A percentile compares a stretch with the other conserved stretches of the same genome.
Conservation (phyloP, 805 yeast genomes). For the Ogataea philodendri region DNA sequence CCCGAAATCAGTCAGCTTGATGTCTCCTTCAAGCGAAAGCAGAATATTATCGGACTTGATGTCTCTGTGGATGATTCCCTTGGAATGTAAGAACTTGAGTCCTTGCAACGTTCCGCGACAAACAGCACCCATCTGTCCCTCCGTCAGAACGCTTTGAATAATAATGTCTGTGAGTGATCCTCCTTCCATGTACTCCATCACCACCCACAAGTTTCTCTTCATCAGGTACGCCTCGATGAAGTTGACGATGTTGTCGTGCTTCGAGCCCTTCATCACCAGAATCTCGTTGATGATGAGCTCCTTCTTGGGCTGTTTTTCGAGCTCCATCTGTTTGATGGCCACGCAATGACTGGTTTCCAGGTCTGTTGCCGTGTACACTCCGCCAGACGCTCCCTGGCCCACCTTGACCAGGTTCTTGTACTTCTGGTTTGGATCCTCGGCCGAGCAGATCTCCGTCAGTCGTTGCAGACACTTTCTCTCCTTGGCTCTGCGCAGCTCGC, state of each 20-base stretch:
- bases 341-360: constrained; percentile 56
- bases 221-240: constrained; percentile 81
- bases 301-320: constrained; percentile 92
- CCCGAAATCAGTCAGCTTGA: constrained; percentile 82
- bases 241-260: constrained; percentile 90
- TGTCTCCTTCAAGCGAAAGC: constrained; percentile 78
- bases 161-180: constrained; percentile 96
- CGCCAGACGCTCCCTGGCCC: constrained; percentile 99
- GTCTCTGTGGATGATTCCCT: constrained; percentile 93
- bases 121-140: constrained; percentile 92
- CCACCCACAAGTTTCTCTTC: constrained; percentile 87
- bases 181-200: constrained; percentile 99
- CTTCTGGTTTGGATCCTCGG: constrained; percentile 74
- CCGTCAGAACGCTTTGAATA: constrained; percentile 82
- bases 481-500: constrained; percentile 73
- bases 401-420: constrained; percentile 75
- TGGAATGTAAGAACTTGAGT: constrained; percentile 79
- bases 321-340: constrained; percentile 95
- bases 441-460: constrained; percentile 72
- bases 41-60: constrained; percentile 93
- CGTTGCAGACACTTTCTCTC: constrained; percentile 71
- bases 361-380: constrained; percentile 87
- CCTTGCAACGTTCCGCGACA: constrained; percentile 90
- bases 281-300: constrained; percentile 94
- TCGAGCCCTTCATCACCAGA: constrained; percentile 89